Evolutionary conservation across 1,139 yeast species (phyloP).

Genomic region (Saccharomyces pastorianus): DNA sequence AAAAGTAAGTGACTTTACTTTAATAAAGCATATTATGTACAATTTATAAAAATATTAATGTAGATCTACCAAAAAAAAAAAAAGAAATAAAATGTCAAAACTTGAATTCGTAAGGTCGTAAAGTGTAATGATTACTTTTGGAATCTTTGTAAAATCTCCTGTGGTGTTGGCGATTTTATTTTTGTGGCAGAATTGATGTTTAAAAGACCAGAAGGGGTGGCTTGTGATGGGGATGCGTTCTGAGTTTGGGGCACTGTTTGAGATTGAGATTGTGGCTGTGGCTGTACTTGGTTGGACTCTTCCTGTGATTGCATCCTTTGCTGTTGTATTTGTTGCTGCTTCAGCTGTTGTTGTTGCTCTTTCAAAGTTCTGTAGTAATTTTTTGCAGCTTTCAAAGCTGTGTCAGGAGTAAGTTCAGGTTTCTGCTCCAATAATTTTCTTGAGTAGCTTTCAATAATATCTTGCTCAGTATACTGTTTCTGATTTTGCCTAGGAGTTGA

Average conservation of each 20-base stretch:
- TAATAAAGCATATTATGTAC: not conserved
- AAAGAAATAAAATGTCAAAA: not conserved
- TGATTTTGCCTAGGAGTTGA: constrained; percentile 9
- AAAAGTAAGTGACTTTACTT: not conserved
- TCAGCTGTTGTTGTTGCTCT: constrained; percentile 11
- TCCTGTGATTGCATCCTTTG: not conserved
- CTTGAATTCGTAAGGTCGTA: not conserved
- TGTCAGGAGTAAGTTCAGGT: constrained; percentile 27
- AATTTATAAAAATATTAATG: not conserved
- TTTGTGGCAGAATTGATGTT: constrained; percentile 7
- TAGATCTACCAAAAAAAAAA: not conserved
- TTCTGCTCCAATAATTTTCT: constrained; percentile 27
- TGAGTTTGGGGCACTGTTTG: not conserved
- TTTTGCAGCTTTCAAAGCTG: constrained; percentile 31
- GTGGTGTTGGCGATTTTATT: constrained; percentile 29
- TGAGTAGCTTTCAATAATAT: constrained; percentile 28
- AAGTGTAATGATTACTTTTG: constrained; percentile 18
- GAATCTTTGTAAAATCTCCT: constrained; percentile 29
- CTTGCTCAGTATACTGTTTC: constrained; percentile 23
- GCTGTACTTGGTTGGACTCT: not conserved
- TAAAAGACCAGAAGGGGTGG: not conserved
- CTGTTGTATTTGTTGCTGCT: constrained; percentile 5
- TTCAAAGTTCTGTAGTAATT: constrained; percentile 21
- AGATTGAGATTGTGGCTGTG: constrained; percentile 1
- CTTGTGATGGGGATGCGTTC: not conserved